Evolutionary conservation across 2,329 filamentous ascomycete genomes (phyloP).

Genomic region (Aotearoamyces nothofagi): DNA sequence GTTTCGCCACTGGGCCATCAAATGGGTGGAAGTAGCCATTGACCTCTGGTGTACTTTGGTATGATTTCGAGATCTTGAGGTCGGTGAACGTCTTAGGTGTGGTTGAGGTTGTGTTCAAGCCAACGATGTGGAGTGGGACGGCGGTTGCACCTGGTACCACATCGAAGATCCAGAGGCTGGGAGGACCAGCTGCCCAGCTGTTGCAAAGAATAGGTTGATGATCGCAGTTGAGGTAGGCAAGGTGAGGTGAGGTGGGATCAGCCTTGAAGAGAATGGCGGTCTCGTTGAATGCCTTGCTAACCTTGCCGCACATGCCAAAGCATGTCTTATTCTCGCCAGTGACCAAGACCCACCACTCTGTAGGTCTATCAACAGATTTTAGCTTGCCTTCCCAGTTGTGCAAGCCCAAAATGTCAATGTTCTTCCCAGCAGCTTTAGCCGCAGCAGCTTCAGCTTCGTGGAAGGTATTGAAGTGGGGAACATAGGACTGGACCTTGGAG

Average conservation of each 20-base stretch:
- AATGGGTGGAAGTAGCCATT: constrained; percentile 66
- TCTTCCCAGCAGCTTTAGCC: constrained; percentile 32
- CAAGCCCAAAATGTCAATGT: constrained; percentile 44
- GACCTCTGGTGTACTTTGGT: constrained; percentile 29
- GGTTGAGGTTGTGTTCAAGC: constrained; percentile 54
- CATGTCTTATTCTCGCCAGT: constrained; percentile 70
- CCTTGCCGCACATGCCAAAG: constrained; percentile 43
- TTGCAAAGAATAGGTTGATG: constrained; percentile 62
- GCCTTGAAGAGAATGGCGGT: constrained; percentile 47
- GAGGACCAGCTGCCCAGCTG: constrained; percentile 50
- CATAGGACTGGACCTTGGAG: constrained; percentile 39
- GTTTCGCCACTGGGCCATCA: constrained; percentile 49
- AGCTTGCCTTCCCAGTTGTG: constrained; percentile 59
- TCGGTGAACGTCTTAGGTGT: constrained; percentile 47
- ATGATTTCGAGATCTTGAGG: constrained; percentile 38
- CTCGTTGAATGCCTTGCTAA: constrained; percentile 53
- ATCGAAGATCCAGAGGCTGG: constrained; percentile 51
- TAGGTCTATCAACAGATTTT: constrained; percentile 44
- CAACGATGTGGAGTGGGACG: constrained; percentile 47
- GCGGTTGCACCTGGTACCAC: constrained; percentile 48
- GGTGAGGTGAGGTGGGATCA: constrained; percentile 45
- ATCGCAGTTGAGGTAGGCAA: constrained; percentile 61
- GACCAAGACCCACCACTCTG: constrained; percentile 64
- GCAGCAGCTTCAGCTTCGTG: constrained; percentile 28
- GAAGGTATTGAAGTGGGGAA: constrained; percentile 30